phyloP scores from a whole-genome alignment of 164 flowering plant genomes.

The Warburgia ugandensis region DNA sequence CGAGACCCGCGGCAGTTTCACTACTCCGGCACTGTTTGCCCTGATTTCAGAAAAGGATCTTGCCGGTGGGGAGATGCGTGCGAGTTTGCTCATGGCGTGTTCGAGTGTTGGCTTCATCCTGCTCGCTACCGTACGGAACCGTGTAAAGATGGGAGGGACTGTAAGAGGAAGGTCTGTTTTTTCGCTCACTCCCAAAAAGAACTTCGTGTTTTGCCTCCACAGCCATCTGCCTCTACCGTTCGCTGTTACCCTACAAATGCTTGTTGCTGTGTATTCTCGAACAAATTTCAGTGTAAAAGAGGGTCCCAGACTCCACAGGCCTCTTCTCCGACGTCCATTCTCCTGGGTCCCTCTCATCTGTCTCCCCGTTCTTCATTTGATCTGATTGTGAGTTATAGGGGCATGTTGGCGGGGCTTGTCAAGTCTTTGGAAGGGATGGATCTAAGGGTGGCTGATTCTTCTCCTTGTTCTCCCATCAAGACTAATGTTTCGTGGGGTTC shows the following conservation, averaged over 20 bases:
- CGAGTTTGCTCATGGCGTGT: conserved; percentile 81
- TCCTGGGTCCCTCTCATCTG: conserved; percentile 2
- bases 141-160: conserved; percentile 71
- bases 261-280: too few relatives aligned
- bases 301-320: background rate
- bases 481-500: too few relatives aligned
- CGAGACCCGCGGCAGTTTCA: conserved; percentile 62
- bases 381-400: background rate
- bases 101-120: conserved; percentile 94
- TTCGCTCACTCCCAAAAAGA: conserved; percentile 76
- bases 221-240: conserved; percentile 15
- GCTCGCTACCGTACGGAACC: conserved; percentile 76
- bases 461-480: background rate
- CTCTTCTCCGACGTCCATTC: conserved; percentile 6
- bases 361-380: conserved; percentile 7
- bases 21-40: conserved; percentile 60
- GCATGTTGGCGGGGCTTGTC: background rate
- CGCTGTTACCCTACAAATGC: too few relatives aligned
- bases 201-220: conserved; percentile 45
- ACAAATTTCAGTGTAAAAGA: too few relatives aligned
- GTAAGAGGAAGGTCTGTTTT: conserved; percentile 75
- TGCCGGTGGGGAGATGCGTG: conserved; percentile 73
- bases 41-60: conserved; percentile 43
- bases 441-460: background rate
- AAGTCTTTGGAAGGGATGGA: conserved; percentile 4